A percentile compares a stretch with the other conserved stretches of the same genome.
These are phyloP conservation scores for Aspergillus carbonarius DNA, from an alignment of 2,329 filamentous ascomycete genomes.

Conservation along the genomic window DNA sequence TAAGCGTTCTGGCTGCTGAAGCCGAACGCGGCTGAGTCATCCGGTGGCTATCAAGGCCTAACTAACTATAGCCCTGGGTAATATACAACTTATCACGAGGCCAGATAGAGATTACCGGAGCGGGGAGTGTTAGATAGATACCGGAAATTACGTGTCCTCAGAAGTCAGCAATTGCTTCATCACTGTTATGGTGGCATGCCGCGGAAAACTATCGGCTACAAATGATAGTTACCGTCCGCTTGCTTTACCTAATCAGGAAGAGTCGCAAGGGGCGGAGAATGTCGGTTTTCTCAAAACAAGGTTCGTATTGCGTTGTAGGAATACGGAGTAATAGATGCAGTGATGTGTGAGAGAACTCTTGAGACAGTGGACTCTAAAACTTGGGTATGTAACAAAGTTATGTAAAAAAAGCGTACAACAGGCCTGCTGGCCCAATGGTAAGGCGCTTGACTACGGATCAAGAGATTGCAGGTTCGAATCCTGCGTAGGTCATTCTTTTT, in stretches of 20 bases:
- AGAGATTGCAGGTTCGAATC: conserved; percentile 51
- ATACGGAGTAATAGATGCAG: no score
- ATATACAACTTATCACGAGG: neutral
- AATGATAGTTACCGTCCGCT: neutral
- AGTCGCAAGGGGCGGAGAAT: neutral
- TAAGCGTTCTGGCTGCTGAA: conserved; percentile 1
- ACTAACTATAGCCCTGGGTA: neutral
- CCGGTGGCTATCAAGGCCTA: neutral
- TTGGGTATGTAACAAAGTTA: no score
- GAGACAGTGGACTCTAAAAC: no score
- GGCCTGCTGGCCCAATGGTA: conserved; percentile 45
- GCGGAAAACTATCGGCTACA: neutral
- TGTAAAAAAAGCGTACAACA: no score
- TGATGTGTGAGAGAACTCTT: neutral
- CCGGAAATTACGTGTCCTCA: neutral
- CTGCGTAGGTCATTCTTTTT: conserved; percentile 24
- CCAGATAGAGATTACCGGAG: neutral
- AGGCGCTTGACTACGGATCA: conserved; percentile 54
- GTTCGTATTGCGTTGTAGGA: neutral
- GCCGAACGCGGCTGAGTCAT: conserved; percentile 2
- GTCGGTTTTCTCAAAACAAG: neutral
- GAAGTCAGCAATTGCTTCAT: neutral
- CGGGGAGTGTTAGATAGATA: neutral
- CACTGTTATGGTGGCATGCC: neutral
- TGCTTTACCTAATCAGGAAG: neutral